Conservation (phyloP, 345 rosid genomes). For the Eucalyptus globulus region DNA sequence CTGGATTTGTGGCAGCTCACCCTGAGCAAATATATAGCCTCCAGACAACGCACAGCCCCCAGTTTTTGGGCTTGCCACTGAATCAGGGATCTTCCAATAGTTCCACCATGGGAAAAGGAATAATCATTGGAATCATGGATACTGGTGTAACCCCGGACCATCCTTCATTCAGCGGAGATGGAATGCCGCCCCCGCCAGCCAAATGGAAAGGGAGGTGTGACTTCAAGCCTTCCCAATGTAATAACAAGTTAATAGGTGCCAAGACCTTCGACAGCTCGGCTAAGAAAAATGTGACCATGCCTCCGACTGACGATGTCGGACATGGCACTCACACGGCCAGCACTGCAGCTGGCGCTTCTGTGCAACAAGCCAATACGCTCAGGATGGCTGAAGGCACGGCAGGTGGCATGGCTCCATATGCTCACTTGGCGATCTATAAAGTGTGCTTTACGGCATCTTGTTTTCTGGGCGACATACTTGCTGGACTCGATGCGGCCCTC, state of each 20-base stretch:
- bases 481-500: neutral
- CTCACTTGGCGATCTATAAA: neutral
- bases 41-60: neutral
- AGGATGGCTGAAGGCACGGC: neutral
- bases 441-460: neutral
- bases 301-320: neutral
- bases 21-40: neutral
- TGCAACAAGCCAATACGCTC: neutral
- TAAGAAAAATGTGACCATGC: neutral
- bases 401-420: neutral
- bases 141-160: neutral
- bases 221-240: neutral
- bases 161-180: neutral
- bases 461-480: neutral
- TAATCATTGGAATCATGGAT: neutral
- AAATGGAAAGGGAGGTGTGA: neutral
- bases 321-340: neutral
- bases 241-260: neutral
- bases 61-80: neutral
- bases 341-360: neutral
- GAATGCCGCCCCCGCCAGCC: neutral
- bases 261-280: neutral
- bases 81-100: neutral
- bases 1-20: neutral
- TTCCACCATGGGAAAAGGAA: neutral